Percentiles rank a stretch among this genome's conserved stretches.
Conservation (phyloP, 2,329 filamentous ascomycete species). For the Raffaelea deltoideospora region DNA sequence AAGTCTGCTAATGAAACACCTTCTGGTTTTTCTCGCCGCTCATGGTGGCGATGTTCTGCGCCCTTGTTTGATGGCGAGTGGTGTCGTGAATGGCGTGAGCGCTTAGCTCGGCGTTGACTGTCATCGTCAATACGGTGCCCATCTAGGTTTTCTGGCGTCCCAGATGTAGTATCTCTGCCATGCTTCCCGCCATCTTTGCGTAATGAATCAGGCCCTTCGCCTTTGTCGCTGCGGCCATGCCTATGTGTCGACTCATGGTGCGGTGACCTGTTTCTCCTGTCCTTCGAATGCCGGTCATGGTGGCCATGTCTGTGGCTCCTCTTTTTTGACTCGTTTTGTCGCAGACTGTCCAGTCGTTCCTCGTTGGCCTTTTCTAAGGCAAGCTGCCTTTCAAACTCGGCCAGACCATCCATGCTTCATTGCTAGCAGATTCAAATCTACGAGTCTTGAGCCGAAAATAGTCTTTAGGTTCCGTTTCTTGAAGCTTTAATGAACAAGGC, state of each 20-base stretch:
- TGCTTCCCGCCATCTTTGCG: slow-evolving; percentile 11
- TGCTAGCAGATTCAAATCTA: too few relatives aligned
- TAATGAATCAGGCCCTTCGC: slow-evolving; percentile 9
- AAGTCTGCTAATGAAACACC: too few relatives aligned
- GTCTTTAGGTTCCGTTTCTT: too few relatives aligned
- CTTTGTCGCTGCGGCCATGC: slow-evolving; percentile 14
- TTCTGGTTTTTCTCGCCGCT: slow-evolving; percentile 30
- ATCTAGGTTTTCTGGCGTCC: not conserved
- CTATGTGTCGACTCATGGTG: not conserved
- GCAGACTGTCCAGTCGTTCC: slow-evolving; percentile 8
- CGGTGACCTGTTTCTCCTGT: slow-evolving; percentile 11
- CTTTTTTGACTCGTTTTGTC: slow-evolving; percentile 13
- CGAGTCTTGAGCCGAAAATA: too few relatives aligned
- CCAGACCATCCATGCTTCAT: slow-evolving; percentile 14
- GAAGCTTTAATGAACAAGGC: too few relatives aligned
- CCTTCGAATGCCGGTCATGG: too few relatives aligned
- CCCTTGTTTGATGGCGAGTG: slow-evolving; percentile 23
- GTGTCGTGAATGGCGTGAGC: slow-evolving; percentile 40
- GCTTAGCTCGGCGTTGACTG: slow-evolving; percentile 47
- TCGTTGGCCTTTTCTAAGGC: slow-evolving; percentile 12
- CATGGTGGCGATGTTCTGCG: slow-evolving; percentile 23
- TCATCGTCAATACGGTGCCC: slow-evolving; percentile 26
- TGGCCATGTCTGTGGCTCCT: slow-evolving; percentile 4
- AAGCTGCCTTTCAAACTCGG: slow-evolving; percentile 22
- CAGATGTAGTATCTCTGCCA: not conserved